Base-by-base conservation (phyloP, 2,329 filamentous ascomycete species). In the Massarina eburnea region DNA sequence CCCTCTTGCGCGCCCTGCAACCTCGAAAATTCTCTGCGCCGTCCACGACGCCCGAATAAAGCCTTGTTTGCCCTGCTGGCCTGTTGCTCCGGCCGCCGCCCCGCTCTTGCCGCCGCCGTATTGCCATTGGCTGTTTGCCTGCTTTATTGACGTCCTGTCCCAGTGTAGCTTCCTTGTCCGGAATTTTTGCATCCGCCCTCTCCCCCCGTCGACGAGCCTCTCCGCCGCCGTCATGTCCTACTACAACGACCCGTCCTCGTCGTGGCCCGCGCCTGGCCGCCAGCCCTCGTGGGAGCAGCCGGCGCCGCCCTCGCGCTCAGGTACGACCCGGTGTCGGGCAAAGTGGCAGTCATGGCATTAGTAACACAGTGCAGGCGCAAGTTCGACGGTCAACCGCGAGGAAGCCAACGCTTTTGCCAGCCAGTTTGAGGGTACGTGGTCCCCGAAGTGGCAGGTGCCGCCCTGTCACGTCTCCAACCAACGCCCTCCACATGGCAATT, bases 381-480 rank as follows among this genome's bases (percentile, higher is more conserved):
- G 81, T 71, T 91, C 87, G 46, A 85, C 86, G 24, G 70, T 76
- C 57, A 78, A 78, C 55, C 67, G 72, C 40, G 88, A 92, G 57
- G 89, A 95, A 50, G 80, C 82, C 47, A 76, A 79, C 64, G 90
- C 91, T 48, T 96, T 95, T 70, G 84, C 83, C 58, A 86, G 88
- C 68, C 91, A 96, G 74, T 86, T 95, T 71, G 91, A 95, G 76
- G 89, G 89, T 94, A 86, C 71, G 86, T 82, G 42, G 5, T 12
- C 37, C 17, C n/a, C 22, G n/a, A n/a, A 12, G 33, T 36, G 12
- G 3, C 10, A 22, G 18, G 8, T 33, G 10, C 12, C 18, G 43
- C 30, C 37, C 42, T 36, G 37, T 6, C 32, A 17, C n/a, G n/a
- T 19, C 15, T 17, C n/a, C n/a, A 43, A n/a, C n/a, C n/a, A n/a